Conservation (phyloP, 108 stramenopile species). For the Parietichytrium sp. region DNA sequence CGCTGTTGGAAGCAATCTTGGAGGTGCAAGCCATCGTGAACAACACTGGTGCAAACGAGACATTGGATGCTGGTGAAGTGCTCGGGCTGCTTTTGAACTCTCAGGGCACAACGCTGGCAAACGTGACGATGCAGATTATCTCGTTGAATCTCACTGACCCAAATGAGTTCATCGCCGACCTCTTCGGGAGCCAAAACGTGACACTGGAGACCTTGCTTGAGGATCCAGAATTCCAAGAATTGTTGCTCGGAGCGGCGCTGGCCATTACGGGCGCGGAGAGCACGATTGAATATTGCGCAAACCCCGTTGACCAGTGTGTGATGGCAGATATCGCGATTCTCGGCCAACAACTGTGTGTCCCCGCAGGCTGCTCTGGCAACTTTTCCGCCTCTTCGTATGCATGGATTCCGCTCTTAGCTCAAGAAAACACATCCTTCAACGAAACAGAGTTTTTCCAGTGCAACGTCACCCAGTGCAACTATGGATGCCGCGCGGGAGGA, state of each 20-base stretch:
- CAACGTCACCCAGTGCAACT: background rate
- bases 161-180: too few species aligned
- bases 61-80: too few species aligned
- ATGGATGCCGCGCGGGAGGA: background rate
- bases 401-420: background rate
- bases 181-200: too few species aligned
- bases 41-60: too few species aligned
- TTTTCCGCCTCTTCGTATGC: background rate
- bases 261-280: background rate
- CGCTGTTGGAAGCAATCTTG: too few species aligned
- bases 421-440: background rate
- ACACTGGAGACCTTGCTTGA: too few species aligned
- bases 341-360: background rate
- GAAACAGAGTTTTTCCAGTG: slow-evolving; percentile 2
- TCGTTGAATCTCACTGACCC: too few species aligned
- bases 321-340: background rate
- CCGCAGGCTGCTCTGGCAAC: background rate
- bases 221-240: background rate
- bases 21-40: too few species aligned
- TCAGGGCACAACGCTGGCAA: too few species aligned
- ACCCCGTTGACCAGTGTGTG: background rate
- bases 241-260: background rate
- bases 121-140: too few species aligned
- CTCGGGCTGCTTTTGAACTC: too few species aligned
- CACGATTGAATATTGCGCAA: background rate